Base-by-base conservation (phyloP, 495 filamentous ascomycete genomes). In the Lichina pygmaea region DNA sequence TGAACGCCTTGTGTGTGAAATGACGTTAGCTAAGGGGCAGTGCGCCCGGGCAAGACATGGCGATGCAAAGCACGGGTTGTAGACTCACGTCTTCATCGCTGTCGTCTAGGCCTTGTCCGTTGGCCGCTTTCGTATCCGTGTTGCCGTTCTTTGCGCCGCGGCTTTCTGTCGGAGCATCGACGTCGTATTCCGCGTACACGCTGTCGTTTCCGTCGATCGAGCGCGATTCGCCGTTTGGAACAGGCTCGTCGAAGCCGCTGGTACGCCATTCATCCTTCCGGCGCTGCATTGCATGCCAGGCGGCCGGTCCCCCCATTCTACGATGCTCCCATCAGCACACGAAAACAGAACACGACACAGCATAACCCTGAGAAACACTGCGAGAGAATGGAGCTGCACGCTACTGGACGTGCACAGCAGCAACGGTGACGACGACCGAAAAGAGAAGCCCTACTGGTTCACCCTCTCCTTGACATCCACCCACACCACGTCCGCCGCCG, bases 261-360 rank as follows among this genome's bases (percentile, higher is more conserved):
- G 57, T 51, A 57, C 43, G 43, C 55, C 57, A 53, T 34, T 56
- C 48, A 9, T 51, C 49, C 49, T 62, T 59, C 45, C 59, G 54
- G 47, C 59, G 59, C 50, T 62, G 63, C 41, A 54, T 59, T 41
- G 66, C 62, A 49, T 56, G 61, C 71, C 73, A 72, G 7, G 58
- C 72, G 0, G 53, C 55, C 43, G 75, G 56, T 0, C 74, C 74
- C 11, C 74, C 74, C 68, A 75, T 73, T 33, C 56, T 57, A 37
- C 10, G 2, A 39, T 39, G 13, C 36, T 39, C 36, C 36, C 3
- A 5, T 11, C 13, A 15, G 36, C 36, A 39, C 16, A 2, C 42
- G 11, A 3, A 39, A 2, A 15, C 13, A 39, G 36, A 39, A 11
- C 10, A 39, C 6, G 36, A 39, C 36, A 39, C 36, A 39, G 6